phyloP scores from a whole-genome alignment of 2,329 filamentous ascomycete genomes.

The Colletotrichum nymphaeae region DNA sequence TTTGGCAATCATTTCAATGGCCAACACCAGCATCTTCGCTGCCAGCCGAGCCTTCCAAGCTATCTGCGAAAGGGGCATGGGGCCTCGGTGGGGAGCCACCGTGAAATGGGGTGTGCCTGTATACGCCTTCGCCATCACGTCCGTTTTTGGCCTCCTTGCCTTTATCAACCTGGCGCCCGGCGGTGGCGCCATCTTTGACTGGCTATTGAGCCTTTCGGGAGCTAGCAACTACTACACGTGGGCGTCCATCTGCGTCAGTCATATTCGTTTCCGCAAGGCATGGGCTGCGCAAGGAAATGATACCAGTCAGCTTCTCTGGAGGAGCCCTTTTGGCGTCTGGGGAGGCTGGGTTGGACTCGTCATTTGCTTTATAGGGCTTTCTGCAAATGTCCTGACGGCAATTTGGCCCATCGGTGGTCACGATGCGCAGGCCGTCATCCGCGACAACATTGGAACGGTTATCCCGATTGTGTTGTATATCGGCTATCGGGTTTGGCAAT shows the following conservation, averaged over 20 bases:
- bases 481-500: slow-evolving; percentile 40
- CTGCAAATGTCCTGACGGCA: slow-evolving; percentile 44
- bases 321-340: slow-evolving; percentile 43
- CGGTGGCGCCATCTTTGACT: slow-evolving; percentile 54
- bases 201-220: slow-evolving; percentile 59
- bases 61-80: slow-evolving; percentile 49
- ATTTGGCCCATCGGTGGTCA: slow-evolving; percentile 37
- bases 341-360: slow-evolving; percentile 40
- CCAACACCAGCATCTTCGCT: slow-evolving; percentile 55
- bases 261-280: slow-evolving; percentile 57
- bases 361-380: slow-evolving; percentile 44
- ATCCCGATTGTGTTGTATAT: slow-evolving; percentile 41
- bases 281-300: slow-evolving; percentile 51
- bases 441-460: slow-evolving; percentile 44
- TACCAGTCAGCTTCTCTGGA: slow-evolving; percentile 46
- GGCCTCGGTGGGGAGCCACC: slow-evolving; percentile 42
- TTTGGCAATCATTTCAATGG: slow-evolving; percentile 50
- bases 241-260: slow-evolving; percentile 57
- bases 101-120: slow-evolving; percentile 54
- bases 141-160: slow-evolving; percentile 53
- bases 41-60: slow-evolving; percentile 49
- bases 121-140: slow-evolving; percentile 52
- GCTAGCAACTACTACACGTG: slow-evolving; percentile 61
- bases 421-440: slow-evolving; percentile 36
- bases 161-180: slow-evolving; percentile 53